Percentiles rank a stretch among this genome's conserved stretches.
Conservation (phyloP, 2,329 filamentous ascomycete genomes). For the Colletotrichum tofieldiae region DNA sequence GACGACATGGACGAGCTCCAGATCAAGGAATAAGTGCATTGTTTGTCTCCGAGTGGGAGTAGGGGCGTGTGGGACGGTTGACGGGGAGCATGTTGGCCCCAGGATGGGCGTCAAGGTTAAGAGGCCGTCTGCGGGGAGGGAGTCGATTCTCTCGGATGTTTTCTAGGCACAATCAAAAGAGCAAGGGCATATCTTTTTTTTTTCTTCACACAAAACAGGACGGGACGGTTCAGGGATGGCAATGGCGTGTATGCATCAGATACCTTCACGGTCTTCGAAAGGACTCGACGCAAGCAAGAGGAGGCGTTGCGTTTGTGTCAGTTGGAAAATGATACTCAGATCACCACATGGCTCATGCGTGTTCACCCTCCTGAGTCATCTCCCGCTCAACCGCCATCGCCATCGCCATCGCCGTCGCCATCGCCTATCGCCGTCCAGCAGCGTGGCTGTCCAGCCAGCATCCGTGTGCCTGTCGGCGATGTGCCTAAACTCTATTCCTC, state of each 20-base stretch:
- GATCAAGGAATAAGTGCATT: slow-evolving; percentile 67
- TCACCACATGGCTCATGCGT: slow-evolving; percentile 29
- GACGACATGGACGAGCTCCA: slow-evolving; percentile 95
- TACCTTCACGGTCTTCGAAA: slow-evolving; percentile 25
- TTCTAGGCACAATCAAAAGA: slow-evolving; percentile 17
- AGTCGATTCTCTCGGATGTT: slow-evolving; percentile 10
- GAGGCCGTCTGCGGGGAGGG: slow-evolving; percentile 34
- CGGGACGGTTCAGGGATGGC: slow-evolving; percentile 36
- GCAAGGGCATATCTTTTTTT: slow-evolving; percentile 12
- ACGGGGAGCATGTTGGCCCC: slow-evolving; percentile 11
- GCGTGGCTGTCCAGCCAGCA: not conserved
- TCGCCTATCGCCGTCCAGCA: not conserved
- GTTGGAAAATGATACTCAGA: slow-evolving; percentile 17
- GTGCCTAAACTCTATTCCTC: not conserved
- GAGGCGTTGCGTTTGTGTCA: slow-evolving; percentile 15
- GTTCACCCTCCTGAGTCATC: not conserved
- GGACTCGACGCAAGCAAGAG: slow-evolving; percentile 15
- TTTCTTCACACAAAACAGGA: slow-evolving; percentile 18
- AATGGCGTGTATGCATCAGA: slow-evolving; percentile 42
- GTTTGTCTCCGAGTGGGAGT: not conserved
- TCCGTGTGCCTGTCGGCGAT: not conserved
- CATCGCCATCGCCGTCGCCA: not conserved
- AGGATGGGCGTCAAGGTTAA: slow-evolving; percentile 26
- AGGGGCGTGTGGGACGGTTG: not conserved
- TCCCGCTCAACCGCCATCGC: slow-evolving; percentile 2